phyloP scores from a whole-genome alignment of 2,329 filamentous ascomycete species.

The Colletotrichum lindemuthianum region DNA sequence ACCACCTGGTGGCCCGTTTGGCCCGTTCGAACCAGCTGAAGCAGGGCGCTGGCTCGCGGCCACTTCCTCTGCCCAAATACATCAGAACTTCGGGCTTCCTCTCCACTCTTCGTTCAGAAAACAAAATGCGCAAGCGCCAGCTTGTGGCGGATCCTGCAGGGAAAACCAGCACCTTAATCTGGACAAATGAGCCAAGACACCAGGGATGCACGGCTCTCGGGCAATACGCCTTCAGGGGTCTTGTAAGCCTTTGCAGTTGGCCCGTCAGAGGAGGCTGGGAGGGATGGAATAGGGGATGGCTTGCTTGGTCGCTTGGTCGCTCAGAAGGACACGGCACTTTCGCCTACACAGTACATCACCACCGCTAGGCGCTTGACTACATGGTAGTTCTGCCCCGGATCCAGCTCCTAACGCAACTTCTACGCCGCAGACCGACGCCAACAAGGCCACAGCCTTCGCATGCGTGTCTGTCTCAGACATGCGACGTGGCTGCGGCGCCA shows the following conservation, averaged over 20 bases:
- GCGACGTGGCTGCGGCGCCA: slow-evolving; percentile 2
- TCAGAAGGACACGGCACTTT: slow-evolving; percentile 14
- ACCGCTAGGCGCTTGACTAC: slow-evolving; percentile 21
- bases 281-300: slow-evolving; percentile 20
- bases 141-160: slow-evolving; percentile 28
- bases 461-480: slow-evolving; percentile 26
- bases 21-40: neutral
- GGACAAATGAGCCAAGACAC: slow-evolving; percentile 27
- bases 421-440: neutral
- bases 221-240: slow-evolving; percentile 33
- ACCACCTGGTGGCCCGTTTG: no score
- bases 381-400: slow-evolving; percentile 19
- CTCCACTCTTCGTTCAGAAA: slow-evolving; percentile 19
- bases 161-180: slow-evolving; percentile 32
- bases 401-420: slow-evolving; percentile 1
- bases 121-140: slow-evolving; percentile 19
- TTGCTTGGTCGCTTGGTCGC: neutral
- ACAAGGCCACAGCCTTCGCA: slow-evolving; percentile 25
- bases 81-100: neutral
- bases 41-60: neutral
- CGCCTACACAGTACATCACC: slow-evolving; percentile 14
- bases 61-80: neutral
- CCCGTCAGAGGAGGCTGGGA: slow-evolving; percentile 24
- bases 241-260: slow-evolving; percentile 22
- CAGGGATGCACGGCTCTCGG: slow-evolving; percentile 26